These are phyloP conservation scores for Crithidia sp. DNA, from an alignment of 208 protist genomes.

Conservation along the genomic window DNA sequence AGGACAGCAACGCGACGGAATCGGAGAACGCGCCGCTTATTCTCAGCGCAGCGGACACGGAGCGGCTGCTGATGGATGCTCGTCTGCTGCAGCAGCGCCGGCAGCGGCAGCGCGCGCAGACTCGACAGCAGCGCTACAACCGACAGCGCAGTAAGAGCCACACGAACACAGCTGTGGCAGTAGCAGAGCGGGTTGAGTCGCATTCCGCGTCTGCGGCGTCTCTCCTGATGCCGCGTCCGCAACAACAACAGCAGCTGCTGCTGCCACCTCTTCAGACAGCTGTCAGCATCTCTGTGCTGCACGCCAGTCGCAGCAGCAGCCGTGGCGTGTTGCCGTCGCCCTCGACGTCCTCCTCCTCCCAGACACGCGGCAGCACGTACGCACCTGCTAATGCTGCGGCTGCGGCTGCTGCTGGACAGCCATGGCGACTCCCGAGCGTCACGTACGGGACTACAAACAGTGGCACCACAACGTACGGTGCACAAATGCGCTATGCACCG, in stretches of 20 bases:
- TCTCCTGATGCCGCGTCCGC: neutral
- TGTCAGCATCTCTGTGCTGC: neutral
- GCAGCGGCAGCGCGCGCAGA: conserved; percentile 11
- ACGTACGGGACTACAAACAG: too few relatives aligned
- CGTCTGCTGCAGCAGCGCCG: conserved; percentile 26
- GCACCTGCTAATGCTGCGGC: neutral
- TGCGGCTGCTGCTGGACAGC: neutral
- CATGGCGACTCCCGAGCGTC: too few relatives aligned
- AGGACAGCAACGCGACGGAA: neutral
- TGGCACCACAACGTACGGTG: too few relatives aligned
- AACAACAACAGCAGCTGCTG: neutral
- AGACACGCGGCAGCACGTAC: neutral
- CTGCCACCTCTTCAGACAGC: too few relatives aligned
- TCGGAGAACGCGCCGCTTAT: conserved; percentile 18
- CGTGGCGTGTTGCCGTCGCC: neutral
- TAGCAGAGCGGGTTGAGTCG: neutral
- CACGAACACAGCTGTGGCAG: neutral
- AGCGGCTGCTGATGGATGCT: conserved; percentile 37
- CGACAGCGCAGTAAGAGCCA: neutral
- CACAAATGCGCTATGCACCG: too few relatives aligned
- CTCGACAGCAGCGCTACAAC: neutral
- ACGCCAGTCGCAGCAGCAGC: conserved; percentile 11
- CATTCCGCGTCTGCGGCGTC: neutral
- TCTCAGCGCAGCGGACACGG: conserved; percentile 38
- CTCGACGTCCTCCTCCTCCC: conserved; percentile 3